Conservation (phyloP, 1,284 basidiomycete species). For the Fomitopsis pinicola region DNA sequence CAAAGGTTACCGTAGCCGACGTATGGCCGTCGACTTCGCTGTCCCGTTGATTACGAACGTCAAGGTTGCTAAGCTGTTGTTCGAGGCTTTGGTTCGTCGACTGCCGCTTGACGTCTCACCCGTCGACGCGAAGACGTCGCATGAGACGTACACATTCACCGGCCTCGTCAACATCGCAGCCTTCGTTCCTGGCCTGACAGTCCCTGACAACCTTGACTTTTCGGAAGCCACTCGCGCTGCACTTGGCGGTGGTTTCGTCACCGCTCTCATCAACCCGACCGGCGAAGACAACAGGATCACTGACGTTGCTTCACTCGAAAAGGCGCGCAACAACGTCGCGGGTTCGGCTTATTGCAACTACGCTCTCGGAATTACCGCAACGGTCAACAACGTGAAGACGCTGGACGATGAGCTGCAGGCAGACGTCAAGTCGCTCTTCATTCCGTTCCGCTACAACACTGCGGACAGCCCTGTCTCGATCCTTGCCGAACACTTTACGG, state of each 20-base stretch:
- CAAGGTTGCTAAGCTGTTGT: slow-evolving; percentile 97
- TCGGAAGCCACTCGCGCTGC: slow-evolving; percentile 73
- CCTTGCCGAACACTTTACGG: slow-evolving; percentile 84
- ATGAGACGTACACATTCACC: slow-evolving; percentile 88
- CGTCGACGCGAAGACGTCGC: slow-evolving; percentile 94
- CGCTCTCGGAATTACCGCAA: slow-evolving; percentile 77
- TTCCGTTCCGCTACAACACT: slow-evolving; percentile 68
- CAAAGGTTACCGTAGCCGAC: slow-evolving; percentile 94
- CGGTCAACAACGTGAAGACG: slow-evolving; percentile 58
- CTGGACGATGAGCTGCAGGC: slow-evolving; percentile 76
- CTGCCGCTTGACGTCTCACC: slow-evolving; percentile 85
- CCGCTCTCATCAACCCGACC: slow-evolving; percentile 73
- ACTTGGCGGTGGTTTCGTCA: slow-evolving; percentile 85
- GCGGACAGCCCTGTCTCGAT: slow-evolving; percentile 48
- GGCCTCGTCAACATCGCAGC: slow-evolving; percentile 88
- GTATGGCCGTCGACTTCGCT: slow-evolving; percentile 99
- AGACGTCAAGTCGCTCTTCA: slow-evolving; percentile 80
- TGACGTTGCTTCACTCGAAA: slow-evolving; percentile 66
- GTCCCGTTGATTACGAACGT: slow-evolving; percentile 98
- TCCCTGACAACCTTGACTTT: slow-evolving; percentile 62
- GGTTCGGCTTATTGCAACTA: slow-evolving; percentile 82
- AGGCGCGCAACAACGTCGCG: slow-evolving; percentile 60
- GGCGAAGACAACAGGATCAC: slow-evolving; percentile 61
- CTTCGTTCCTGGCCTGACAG: slow-evolving; percentile 77
- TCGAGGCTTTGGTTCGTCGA: slow-evolving; percentile 91